These are phyloP conservation scores for Leishmania arabica DNA, from an alignment of 208 protist species.

Conservation along the genomic window DNA sequence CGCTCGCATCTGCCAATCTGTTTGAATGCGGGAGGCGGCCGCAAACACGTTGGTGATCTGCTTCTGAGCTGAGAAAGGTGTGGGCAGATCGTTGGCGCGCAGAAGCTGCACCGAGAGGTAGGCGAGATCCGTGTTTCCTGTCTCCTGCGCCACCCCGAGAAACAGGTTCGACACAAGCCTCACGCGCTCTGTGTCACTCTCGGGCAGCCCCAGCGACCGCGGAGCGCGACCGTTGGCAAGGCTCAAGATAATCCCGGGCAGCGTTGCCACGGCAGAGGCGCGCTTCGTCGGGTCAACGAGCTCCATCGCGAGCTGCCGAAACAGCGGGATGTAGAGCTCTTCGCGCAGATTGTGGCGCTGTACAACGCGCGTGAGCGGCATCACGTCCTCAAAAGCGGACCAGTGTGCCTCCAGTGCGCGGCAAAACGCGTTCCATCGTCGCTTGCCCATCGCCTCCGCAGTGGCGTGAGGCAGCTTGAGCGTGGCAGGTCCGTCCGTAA, in stretches of 20 bases:
- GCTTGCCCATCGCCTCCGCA: constrained; percentile 62
- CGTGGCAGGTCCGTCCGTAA: constrained; percentile 58
- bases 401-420: constrained; percentile 47
- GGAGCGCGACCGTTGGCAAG: constrained; percentile 81
- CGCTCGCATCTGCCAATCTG: constrained; percentile 78
- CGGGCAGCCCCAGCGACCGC: constrained; percentile 52
- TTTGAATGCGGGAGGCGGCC: constrained; percentile 69
- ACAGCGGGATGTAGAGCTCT: constrained; percentile 66
- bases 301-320: constrained; percentile 80
- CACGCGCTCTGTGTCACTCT: constrained; percentile 49
- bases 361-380: constrained; percentile 60
- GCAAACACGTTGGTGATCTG: constrained; percentile 87
- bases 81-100: constrained; percentile 74
- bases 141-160: constrained; percentile 71
- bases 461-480: constrained; percentile 54
- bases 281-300: constrained; percentile 57
- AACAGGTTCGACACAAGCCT: constrained; percentile 64
- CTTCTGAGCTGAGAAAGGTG: constrained; percentile 81
- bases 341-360: constrained; percentile 52
- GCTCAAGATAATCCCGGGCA: constrained; percentile 75
- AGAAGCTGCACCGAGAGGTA: constrained; percentile 85
- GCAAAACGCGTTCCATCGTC: constrained; percentile 35
- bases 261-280: constrained; percentile 41
- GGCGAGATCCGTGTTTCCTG: constrained; percentile 79
- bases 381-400: constrained; percentile 58